Base-by-base conservation (phyloP, 1,139 yeast species). In the Scheffersomyces titani region DNA sequence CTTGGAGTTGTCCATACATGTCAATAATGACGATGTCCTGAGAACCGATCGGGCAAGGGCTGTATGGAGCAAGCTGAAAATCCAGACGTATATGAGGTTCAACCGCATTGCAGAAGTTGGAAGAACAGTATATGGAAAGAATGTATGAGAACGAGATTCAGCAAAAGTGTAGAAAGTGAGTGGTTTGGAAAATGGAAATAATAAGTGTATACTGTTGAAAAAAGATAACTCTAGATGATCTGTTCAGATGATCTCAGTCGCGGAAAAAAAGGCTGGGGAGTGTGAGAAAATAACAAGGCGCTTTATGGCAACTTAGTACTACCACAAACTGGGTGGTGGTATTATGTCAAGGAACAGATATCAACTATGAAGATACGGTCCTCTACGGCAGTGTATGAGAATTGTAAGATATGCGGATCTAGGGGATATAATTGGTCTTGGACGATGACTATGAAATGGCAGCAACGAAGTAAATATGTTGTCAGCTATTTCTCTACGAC, bases 1-100 rank as follows among this genome's bases (percentile, higher is more conserved):
- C 70, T 87, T 89, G 13, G 99, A 93, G 72, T 90, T 79, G 56
- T 87, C 89, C 97, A 92, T 92, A 77, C 99, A 94, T 52, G 99
- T 90, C 64, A 93, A 78, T 64, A 96, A 80, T n/a, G 98, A 92
- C 16, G 85, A 73, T 0, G 97, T 83, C 59, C 76, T 74, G 61
- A 88, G 49, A 46, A 46, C 24, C 13, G 49, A 46, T 7, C 13
- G 40, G 2, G 40, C 40, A 13, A 30, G 13, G 13, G 16, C 16
- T 30, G 40, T 9, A 4, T 30, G 40, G 40, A 30, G 40, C 16
- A 30, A 30, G 16, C 40, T 30, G 40, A 30, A 30, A 30, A 30
- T 30, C 40, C 40, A 30, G 40, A 30, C 13, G 40, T 30, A 30
- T 30, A 30, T 30, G 40, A 30, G 40, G 16, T 30, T 30, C 40